Evolutionary conservation across 148 eudicot species (phyloP).

Genomic region (Fallopia convolvulus): DNA sequence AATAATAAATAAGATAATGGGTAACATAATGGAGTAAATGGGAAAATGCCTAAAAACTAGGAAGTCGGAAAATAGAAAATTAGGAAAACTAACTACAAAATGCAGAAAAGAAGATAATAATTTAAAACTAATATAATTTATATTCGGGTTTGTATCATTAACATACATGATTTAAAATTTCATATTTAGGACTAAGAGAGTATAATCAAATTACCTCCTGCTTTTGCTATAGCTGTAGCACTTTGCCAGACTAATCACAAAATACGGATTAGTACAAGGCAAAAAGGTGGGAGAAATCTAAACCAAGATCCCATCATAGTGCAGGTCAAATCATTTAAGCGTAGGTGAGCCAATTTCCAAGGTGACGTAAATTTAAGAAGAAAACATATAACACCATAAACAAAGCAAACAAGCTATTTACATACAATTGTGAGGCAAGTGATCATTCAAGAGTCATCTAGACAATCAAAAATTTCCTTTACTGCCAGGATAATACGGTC

Average conservation of each 20-base stretch:
- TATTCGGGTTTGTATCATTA: no score
- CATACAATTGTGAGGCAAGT: not conserved
- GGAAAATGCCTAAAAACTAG: no score
- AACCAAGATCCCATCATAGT: not conserved
- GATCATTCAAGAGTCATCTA: not conserved
- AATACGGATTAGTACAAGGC: no score
- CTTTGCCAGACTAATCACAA: slow-evolving; percentile 2
- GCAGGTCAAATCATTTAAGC: not conserved
- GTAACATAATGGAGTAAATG: no score
- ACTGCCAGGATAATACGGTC: not conserved
- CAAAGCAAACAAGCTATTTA: not conserved
- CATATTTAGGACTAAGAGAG: not conserved
- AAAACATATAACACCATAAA: not conserved
- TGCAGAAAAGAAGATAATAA: no score
- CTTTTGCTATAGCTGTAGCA: slow-evolving; percentile 38
- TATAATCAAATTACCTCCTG: slow-evolving; percentile 49
- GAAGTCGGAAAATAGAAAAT: no score
- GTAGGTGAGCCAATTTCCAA: not conserved
- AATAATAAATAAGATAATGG: no score
- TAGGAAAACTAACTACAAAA: no score
- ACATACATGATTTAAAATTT: not conserved
- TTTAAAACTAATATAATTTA: no score
- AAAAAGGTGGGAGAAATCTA: not conserved
- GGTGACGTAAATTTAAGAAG: not conserved
- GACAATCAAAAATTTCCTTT: not conserved